Evolutionary conservation across 2,329 filamentous ascomycete genomes (phyloP), one percentile per base, ranked within the genome.

Genomic region (Pseudogymnoascus sp.): DNA sequence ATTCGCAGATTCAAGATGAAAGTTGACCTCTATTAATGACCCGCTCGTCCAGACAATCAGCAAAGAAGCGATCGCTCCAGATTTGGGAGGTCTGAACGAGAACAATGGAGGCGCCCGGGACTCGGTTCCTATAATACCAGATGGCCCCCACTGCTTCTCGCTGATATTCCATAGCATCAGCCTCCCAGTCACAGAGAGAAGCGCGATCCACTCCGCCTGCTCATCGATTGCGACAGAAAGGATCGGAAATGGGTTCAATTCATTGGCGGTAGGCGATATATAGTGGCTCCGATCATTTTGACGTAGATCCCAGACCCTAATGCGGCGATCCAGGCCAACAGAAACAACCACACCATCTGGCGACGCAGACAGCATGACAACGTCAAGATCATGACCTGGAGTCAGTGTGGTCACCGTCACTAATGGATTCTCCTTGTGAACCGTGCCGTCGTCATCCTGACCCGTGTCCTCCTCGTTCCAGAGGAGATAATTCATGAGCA

Each of bases 401-500:
- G 78, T 78, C 10, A 92, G 72, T 1, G 84, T 85, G 60, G 82
- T 82, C 56, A 90, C 79, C 0, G 81, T 82, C 11, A 93, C 74
- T 1, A 82, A 75, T 0, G 83, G 78, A 21, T 78, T 75, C 31
- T 80, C 77, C n/a, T 79, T 75, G 0, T 72, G 68, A 26, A 68
- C 64, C 40, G 79, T 76, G 6, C 81, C 78, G 4, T 79, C 75
- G 7, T 81, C 77, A 6, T 76, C 75, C 1, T 80, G 78, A 13
- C 76, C 75, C 19, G 78, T 74, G 6, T 76, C 74, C 63, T 81
- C 75, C 62, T 88, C 85, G 64, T 87, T 86, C 82, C 85, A 89
- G 0, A 93, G 77, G 5, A 93, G 78, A 69, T 89, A 90, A 66
- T 87, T 90, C 78, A 90, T 90, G 7, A 93, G 78, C 7, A 92